Conservation (phyloP, 1,139 yeast species). For the Geotrichum candidum region DNA sequence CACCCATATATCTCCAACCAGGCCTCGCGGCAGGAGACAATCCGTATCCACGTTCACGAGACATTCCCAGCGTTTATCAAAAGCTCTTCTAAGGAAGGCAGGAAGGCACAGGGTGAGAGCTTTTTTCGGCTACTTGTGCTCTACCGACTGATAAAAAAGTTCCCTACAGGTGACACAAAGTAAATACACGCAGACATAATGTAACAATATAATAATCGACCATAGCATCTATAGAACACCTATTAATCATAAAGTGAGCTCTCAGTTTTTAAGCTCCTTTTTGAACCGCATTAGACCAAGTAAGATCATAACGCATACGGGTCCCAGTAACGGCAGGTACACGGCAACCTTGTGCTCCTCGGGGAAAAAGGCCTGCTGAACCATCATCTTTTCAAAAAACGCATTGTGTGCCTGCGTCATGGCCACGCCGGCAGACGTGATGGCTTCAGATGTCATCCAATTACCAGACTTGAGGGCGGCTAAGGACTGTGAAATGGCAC, state of each 20-base stretch:
- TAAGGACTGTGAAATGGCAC: slow-evolving; percentile 37
- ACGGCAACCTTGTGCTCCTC: slow-evolving; percentile 93
- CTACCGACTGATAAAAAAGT: neutral
- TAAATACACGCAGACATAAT: neutral
- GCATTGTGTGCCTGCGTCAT: slow-evolving; percentile 61
- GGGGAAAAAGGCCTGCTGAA: slow-evolving; percentile 90
- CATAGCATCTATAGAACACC: neutral
- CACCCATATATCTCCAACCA: slow-evolving; percentile 5
- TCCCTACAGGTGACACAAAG: neutral
- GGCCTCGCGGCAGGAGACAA: slow-evolving; percentile 3
- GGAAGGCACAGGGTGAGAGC: neutral
- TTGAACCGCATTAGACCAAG: slow-evolving; percentile 41
- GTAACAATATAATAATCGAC: neutral
- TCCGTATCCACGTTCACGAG: slow-evolving; percentile 7
- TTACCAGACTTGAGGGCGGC: slow-evolving; percentile 28
- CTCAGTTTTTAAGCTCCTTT: slow-evolving; percentile 4
- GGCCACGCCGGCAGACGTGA: slow-evolving; percentile 51
- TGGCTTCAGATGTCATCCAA: slow-evolving; percentile 42
- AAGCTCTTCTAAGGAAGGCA: neutral
- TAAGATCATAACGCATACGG: slow-evolving; percentile 62
- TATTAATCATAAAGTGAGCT: neutral
- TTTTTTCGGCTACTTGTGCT: slow-evolving; percentile 5
- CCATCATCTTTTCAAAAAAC: slow-evolving; percentile 90
- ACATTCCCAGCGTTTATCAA: slow-evolving; percentile 4
- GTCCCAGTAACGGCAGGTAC: slow-evolving; percentile 83